Evolutionary conservation across 805 yeast species (phyloP), one percentile per base, ranked within the genome.

Genomic region (Teunomyces gatunensis): DNA sequence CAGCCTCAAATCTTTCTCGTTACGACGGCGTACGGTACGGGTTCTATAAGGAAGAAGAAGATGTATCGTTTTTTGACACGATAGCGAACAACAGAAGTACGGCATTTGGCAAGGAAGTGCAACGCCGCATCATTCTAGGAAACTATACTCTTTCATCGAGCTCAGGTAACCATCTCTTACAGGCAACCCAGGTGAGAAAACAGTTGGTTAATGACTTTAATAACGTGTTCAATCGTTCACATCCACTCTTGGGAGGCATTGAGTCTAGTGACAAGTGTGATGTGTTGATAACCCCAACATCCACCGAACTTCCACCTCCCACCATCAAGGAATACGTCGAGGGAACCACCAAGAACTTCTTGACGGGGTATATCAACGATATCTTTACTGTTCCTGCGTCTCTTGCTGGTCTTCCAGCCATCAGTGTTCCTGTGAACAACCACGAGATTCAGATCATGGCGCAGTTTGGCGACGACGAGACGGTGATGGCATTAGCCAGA

Each of bases 1-100:
- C 97, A 0, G 84, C 95, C 0, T 92, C 98, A 0, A 94, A 94
- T 60, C 74, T 94, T 42, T 80, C 97, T 1, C 74, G 97, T 28
- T 94, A 78, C 60, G 99, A 94, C 65, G 99, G 99, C 2, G 71
- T 91, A 17, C 73, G 97, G 47, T 94, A 85, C 61, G 98, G 98
- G 0, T 65, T 59, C 47, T 71, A 87, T 33, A 51, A 35, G 6
- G 37, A 18, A n/a, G 37, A 18, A 11, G 27, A 29, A 1, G 39
- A 18, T 5, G 44, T 29, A 6, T 17, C 57, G 1, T 50, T 53
- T 5, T 25, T 42, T 2, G 56, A 52, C 5, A 39, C 54, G 5
- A 61, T 71, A 6, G 44, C 51, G 1, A 68, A 73, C 2, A 87
- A 94, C 1, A 74, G 98, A 51, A 57, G 79, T 1, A 57, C 57